Evolutionary conservation across 345 rosid genomes (phyloP).

Genomic region (Trapa incisa): DNA sequence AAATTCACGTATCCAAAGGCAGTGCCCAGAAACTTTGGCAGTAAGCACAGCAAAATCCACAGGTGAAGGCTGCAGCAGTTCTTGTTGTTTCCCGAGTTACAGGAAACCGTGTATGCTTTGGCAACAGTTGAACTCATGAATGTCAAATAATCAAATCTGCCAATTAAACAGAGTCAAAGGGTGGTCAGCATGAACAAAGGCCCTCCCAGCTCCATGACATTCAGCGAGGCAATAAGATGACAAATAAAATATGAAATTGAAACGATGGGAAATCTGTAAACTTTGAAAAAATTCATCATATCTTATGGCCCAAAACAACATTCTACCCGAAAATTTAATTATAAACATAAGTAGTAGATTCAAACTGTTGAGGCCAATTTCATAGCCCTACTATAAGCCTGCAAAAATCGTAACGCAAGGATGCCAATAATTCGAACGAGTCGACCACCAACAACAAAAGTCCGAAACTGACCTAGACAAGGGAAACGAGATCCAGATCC

Average conservation of each 20-base stretch:
- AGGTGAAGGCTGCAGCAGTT: constrained; percentile 32
- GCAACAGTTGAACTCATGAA: constrained; percentile 72
- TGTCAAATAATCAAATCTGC: constrained; percentile 50
- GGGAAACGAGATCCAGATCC: constrained; percentile 5
- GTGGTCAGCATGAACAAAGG: not conserved
- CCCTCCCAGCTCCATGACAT: not conserved
- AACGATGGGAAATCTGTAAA: not conserved
- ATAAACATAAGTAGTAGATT: not conserved
- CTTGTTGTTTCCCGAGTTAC: constrained; percentile 82
- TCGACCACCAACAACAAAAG: not conserved
- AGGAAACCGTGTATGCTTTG: constrained; percentile 79
- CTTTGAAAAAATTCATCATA: not conserved
- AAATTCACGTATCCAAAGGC: constrained; percentile 34
- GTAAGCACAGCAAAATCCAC: constrained; percentile 68
- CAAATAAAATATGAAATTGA: not conserved
- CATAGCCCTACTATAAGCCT: not conserved
- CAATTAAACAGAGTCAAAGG: not conserved
- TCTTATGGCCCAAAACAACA: not conserved
- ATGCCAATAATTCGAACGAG: not conserved
- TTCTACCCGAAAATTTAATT: not conserved
- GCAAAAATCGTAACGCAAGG: not conserved
- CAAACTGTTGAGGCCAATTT: not conserved
- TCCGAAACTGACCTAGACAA: not conserved
- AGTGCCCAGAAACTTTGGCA: constrained; percentile 53
- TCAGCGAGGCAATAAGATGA: not conserved